A percentile compares a stretch with the other conserved stretches of the same genome.
phyloP scores from a whole-genome alignment of 148 eudicot genomes.

The Vaccinium corymbosum region DNA sequence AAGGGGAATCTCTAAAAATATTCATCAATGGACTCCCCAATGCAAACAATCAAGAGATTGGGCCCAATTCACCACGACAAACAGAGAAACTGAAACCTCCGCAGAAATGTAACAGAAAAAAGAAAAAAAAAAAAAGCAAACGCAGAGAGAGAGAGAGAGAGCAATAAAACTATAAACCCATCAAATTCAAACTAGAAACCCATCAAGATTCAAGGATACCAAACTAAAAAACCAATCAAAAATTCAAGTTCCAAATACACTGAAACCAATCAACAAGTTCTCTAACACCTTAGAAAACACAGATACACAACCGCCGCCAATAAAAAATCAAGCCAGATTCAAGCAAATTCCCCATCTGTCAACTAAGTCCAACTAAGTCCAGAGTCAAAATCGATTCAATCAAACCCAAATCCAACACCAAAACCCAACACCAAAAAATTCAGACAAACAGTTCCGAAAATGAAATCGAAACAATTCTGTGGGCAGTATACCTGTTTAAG shows the following conservation, averaged over 20 bases:
- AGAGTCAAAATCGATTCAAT: neutral
- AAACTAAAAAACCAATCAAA: neutral
- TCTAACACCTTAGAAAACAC: neutral
- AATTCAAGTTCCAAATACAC: neutral
- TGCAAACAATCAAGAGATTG: neutral
- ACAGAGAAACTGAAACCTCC: conserved; percentile 1
- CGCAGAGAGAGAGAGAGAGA: neutral
- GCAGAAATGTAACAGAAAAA: no score
- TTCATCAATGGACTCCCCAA: conserved; percentile 3
- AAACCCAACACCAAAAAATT: neutral
- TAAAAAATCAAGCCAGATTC: conserved; percentile 9
- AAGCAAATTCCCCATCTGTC: neutral
- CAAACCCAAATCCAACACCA: neutral
- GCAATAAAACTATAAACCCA: neutral
- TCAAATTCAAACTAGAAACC: neutral
- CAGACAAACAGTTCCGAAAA: neutral
- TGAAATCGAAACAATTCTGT: neutral
- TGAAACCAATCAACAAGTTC: neutral
- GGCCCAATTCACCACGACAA: neutral
- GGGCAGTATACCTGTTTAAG: neutral
- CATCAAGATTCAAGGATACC: neutral
- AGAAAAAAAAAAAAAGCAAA: neutral
- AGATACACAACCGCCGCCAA: neutral
- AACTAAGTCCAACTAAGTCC: neutral
- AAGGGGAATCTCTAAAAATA: conserved; percentile 8